Evolutionary conservation across 2,329 filamentous ascomycete genomes (phyloP), one percentile per base, ranked within the genome.

Genomic region (Penicillium sumatraense): DNA sequence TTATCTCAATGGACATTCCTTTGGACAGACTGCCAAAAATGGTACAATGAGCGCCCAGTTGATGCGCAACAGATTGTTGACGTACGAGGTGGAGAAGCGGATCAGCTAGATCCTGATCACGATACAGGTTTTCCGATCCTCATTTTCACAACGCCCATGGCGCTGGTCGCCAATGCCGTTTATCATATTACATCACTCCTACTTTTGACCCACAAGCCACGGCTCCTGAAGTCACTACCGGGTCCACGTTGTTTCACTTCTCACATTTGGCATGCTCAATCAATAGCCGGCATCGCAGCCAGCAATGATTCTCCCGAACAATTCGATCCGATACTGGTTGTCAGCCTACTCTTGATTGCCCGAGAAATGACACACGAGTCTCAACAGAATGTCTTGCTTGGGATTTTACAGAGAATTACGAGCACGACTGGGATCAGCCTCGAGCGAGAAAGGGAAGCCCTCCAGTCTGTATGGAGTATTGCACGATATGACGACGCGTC

Each of bases 231-330:
- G 26, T 59, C 64, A 5, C 45, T 68, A 3, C 56, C 64, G 0
- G 65, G 65, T 4, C 61, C 65, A 3, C 52, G 61, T 6, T 63
- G 58, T 13, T 61, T 66, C 14, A 62, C 64, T 0, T 68, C 65
- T 8, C 58, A 64, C 23, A 66, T 68, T 29, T 68, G 65, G 65
- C 64, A 68, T 48, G 65, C 64, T 2, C 65, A 68, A 26, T 60
- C 63, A 0, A 67, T 68, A 4, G 61, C 62, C 4, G 65, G 65
- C 3, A 64, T 67, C 5, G 58, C 59, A 5, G 54, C 59, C 9
- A 65, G 62, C n/a, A 67, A 67, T 49, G 65, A 67, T 8, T 64
- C 63, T 1, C 54, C 54, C 0, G 62, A 67, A 29, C 65, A 67
- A 45, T 67, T 63, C 60, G 64, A 67, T 23, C 63, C 64, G 4